Evolutionary conservation across 495 filamentous ascomycete genomes (phyloP).

Genomic region (Xylaria sp.): DNA sequence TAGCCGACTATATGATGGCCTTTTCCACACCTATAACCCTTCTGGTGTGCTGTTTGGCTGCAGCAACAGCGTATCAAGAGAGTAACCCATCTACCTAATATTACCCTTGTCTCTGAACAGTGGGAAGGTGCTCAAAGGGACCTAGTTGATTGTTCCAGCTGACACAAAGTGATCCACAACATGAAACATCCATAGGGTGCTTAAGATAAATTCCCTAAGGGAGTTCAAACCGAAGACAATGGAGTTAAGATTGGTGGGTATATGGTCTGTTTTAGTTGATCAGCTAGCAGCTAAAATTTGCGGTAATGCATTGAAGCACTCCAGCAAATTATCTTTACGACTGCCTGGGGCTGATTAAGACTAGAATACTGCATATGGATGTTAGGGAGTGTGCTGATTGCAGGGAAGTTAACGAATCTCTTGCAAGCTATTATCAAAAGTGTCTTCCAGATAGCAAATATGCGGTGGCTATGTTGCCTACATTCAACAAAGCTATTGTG

Average conservation of each 20-base stretch:
- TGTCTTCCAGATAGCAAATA: slow-evolving; percentile 6
- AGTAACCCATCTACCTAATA: too few species aligned
- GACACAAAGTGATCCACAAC: background rate
- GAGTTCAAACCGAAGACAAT: background rate
- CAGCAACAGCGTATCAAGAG: too few species aligned
- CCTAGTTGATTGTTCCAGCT: background rate
- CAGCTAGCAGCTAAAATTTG: background rate
- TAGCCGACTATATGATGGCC: too few species aligned
- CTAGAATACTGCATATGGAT: background rate
- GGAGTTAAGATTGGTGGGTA: background rate
- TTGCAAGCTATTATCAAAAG: background rate
- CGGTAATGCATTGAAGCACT: background rate
- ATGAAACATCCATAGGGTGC: background rate
- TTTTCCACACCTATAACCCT: too few species aligned
- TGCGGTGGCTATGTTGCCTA: background rate
- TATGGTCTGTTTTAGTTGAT: background rate
- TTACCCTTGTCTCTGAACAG: too few species aligned
- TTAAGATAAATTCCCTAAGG: slow-evolving; percentile 6
- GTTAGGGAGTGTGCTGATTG: background rate
- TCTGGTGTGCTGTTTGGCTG: too few species aligned
- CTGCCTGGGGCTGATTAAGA: slow-evolving; percentile 4
- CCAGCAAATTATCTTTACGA: slow-evolving; percentile 2
- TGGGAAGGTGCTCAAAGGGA: too few species aligned
- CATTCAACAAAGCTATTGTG: background rate
- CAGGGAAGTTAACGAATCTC: background rate